Evolutionary conservation across 306 rosid species (phyloP).

Genomic region (Dalbergia cultrata): DNA sequence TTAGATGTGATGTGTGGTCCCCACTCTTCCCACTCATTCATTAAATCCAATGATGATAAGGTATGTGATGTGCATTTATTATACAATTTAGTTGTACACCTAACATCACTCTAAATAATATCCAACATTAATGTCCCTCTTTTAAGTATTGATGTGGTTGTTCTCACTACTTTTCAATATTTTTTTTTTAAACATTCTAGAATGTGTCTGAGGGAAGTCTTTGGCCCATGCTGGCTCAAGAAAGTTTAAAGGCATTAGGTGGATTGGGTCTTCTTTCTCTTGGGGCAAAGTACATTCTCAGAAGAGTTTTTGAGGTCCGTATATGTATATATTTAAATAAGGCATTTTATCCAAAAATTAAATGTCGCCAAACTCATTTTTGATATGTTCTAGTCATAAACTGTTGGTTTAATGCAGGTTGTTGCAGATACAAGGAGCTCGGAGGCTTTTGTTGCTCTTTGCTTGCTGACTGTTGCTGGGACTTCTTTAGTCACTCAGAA

Average conservation of each 20-base stretch:
- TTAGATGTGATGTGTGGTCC: too few species aligned
- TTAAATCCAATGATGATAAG: too few species aligned
- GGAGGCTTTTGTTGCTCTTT: conserved; percentile 99
- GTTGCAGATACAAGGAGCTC: conserved; percentile 99
- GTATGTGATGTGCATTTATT: too few species aligned
- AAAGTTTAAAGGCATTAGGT: conserved; percentile 94
- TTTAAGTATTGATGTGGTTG: conserved; percentile 38
- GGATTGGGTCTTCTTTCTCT: conserved; percentile 97
- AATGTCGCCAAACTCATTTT: conserved; percentile 35
- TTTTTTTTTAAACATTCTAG: conserved; percentile 53
- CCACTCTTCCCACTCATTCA: too few species aligned
- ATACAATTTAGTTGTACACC: too few species aligned
- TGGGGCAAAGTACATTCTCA: conserved; percentile 89
- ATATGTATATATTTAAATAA: conserved; percentile 26
- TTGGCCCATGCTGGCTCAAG: conserved; percentile 96
- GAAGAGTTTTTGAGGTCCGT: conserved; percentile 95
- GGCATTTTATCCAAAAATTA: conserved; percentile 25
- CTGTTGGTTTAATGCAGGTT: conserved; percentile 72
- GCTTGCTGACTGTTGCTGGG: conserved; percentile 95
- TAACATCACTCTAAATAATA: conserved; percentile 39
- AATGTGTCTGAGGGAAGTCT: conserved; percentile 78
- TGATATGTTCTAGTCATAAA: conserved; percentile 42
- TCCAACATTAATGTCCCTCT: conserved; percentile 27
- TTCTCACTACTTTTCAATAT: conserved; percentile 36
- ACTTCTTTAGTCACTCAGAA: conserved; percentile 92